These are phyloP conservation scores for Clarireedia paspali DNA, from an alignment of 2,329 filamentous ascomycete genomes.

Conservation along the genomic window DNA sequence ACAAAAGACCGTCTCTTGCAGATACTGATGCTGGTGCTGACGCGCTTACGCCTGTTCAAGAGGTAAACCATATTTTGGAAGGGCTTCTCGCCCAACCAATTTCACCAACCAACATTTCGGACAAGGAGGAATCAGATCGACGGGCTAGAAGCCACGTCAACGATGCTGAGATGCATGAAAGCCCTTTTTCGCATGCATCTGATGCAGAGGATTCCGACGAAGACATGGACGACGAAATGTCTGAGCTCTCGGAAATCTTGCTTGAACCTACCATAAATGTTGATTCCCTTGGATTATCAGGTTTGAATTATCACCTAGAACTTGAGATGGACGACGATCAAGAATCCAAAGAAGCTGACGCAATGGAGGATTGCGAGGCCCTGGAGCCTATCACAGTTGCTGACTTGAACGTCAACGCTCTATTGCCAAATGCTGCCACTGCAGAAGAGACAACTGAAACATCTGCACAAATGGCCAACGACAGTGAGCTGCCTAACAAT, in stretches of 20 bases:
- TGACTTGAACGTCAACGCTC: background rate
- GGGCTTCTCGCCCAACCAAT: constrained; percentile 1
- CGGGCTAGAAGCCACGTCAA: background rate
- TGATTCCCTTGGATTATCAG: background rate
- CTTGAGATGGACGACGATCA: background rate
- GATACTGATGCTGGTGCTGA: background rate
- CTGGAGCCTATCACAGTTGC: constrained; percentile 13
- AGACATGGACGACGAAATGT: background rate
- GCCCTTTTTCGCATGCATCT: background rate
- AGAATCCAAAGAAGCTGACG: background rate
- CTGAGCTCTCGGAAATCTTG: background rate
- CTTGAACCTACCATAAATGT: constrained; percentile 1
- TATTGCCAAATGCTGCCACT: background rate
- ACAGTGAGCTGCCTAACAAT: constrained; percentile 10
- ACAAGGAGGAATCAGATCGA: background rate
- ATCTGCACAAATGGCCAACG: constrained; percentile 11
- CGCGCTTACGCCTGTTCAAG: background rate
- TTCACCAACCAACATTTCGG: background rate
- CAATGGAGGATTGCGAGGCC: constrained; percentile 10
- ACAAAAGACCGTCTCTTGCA: too few species aligned
- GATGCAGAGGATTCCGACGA: background rate
- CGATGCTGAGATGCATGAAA: background rate
- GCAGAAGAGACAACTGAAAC: constrained; percentile 2
- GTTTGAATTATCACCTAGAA: background rate
- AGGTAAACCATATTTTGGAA: background rate